Base-by-base conservation (phyloP, 2,329 filamentous ascomycete genomes). In the Colletotrichum phormii region DNA sequence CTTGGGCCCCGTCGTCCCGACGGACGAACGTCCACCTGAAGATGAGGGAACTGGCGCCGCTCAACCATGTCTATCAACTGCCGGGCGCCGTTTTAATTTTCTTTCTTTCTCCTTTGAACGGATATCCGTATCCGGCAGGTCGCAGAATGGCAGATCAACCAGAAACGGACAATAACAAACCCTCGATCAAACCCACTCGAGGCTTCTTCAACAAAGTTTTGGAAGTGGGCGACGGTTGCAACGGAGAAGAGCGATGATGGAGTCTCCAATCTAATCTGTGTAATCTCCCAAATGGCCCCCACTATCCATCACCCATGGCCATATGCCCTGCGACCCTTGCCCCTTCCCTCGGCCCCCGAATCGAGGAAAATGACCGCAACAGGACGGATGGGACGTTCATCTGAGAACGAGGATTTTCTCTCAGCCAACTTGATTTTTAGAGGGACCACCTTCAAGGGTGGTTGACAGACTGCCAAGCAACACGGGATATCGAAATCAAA, bases 391-490 rank as follows among this genome's bases (percentile, higher is more conserved):
- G 69, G 26, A 64, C 69, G 59, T 42, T 49, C 57, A 68, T 59
- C 69, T n/a, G 42, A 64, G 51, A 60, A 29, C 46, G 22, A 37
- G 55, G 22, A 2, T 42, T 15, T 7, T 13, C 29, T 15, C 26
- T 63, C 60, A 53, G 51, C 37, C 57, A 72, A 63, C 69, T 53
- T 67, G 69, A 54, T 69, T 72, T 68, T 64, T 24, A 46, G 64
- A 72, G 69, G 67, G 53, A 49, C 67, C 67, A 37, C 9, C 18
- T 33, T 4, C 67, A 18, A 61, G 67, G 69, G 65, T 46, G 51
- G 53, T 11, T 33, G 31, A 9, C 31, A 33, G 8, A 6, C 15
- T 42, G 37, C 5, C 37, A 42, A 15, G 37, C 37, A 42, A 42
- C 6, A 42, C 12, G 31, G 42, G 11, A 37, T 59, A 15, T 64